Evolutionary conservation across 163 green algal species (phyloP).

Genomic region (Trebouxiophyceae sp.): DNA sequence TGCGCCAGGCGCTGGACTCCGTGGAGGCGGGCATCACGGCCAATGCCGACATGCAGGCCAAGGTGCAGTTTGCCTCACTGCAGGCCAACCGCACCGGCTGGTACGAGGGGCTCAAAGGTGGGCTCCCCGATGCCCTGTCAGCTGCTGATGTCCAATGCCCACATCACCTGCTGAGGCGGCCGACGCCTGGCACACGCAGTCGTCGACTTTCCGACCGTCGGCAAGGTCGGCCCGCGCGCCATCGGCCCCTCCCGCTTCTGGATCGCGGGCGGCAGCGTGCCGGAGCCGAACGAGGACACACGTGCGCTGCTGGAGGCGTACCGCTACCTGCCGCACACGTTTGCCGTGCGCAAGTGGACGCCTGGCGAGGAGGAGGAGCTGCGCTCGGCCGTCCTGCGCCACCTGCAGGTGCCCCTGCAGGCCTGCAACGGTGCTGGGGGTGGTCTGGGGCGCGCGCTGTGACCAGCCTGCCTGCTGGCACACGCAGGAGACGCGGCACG

Average conservation of each 20-base stretch:
- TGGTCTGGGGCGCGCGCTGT: not conserved
- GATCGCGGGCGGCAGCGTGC: not conserved
- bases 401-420: too few relatives aligned
- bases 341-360: not conserved
- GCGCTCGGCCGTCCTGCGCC: not conserved
- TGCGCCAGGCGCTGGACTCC: not conserved
- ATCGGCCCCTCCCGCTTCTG: constrained; percentile 4
- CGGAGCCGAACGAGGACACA: constrained; percentile 3
- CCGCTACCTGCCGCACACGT: constrained; percentile 6
- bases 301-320: not conserved
- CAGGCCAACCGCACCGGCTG: not conserved
- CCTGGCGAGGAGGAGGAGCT: not conserved
- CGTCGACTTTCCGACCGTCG: not conserved
- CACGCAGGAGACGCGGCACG: not conserved
- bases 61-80: not conserved
- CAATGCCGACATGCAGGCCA: constrained; percentile 1
- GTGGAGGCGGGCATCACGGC: not conserved
- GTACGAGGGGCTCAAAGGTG: constrained; percentile 5
- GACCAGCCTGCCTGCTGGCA: not conserved
- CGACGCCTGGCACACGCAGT: too few relatives aligned
- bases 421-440: too few relatives aligned
- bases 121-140: not conserved
- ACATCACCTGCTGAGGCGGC: too few relatives aligned
- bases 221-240: not conserved
- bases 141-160: not conserved